Evolutionary conservation across 257 asterid species (phyloP).

Genomic region (Solanum acaule): DNA sequence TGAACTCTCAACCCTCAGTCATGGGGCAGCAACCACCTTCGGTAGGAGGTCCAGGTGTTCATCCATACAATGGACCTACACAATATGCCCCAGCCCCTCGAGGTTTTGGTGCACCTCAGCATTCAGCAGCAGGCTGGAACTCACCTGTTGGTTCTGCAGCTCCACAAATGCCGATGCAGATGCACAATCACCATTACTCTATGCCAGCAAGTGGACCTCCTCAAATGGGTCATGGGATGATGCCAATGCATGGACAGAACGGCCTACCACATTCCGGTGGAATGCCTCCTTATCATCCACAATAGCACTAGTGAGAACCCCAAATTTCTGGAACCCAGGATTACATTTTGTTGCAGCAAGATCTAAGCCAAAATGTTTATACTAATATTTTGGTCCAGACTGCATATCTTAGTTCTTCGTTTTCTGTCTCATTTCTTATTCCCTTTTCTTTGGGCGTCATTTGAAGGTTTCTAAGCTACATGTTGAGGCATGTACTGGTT

Average conservation of each 20-base stretch:
- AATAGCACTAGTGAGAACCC: slow-evolving; percentile 14
- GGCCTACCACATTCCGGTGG: slow-evolving; percentile 52
- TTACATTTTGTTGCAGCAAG: neutral
- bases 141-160: slow-evolving; percentile 20
- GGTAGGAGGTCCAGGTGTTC: slow-evolving; percentile 41
- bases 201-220: slow-evolving; percentile 39
- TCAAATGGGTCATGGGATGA: slow-evolving; percentile 38
- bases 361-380: neutral
- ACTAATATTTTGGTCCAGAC: neutral
- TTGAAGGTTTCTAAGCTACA: too few species aligned
- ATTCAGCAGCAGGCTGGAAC: slow-evolving; percentile 67
- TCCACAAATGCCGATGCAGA: slow-evolving; percentile 54
- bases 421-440: neutral
- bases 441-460: neutral
- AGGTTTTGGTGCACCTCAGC: slow-evolving; percentile 34
- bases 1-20: slow-evolving; percentile 53
- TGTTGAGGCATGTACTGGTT: too few species aligned
- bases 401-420: neutral
- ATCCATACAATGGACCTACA: slow-evolving; percentile 33
- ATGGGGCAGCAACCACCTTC: slow-evolving; percentile 70
- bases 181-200: slow-evolving; percentile 62
- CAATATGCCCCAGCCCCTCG: slow-evolving; percentile 50
- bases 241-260: slow-evolving; percentile 43
- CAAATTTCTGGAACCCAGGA: neutral
- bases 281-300: slow-evolving; percentile 59